Percentiles rank a stretch among this genome's conserved stretches.
These are phyloP conservation scores for Aspergillus steynii DNA, from an alignment of 495 filamentous ascomycete genomes.

Conservation along the genomic window DNA sequence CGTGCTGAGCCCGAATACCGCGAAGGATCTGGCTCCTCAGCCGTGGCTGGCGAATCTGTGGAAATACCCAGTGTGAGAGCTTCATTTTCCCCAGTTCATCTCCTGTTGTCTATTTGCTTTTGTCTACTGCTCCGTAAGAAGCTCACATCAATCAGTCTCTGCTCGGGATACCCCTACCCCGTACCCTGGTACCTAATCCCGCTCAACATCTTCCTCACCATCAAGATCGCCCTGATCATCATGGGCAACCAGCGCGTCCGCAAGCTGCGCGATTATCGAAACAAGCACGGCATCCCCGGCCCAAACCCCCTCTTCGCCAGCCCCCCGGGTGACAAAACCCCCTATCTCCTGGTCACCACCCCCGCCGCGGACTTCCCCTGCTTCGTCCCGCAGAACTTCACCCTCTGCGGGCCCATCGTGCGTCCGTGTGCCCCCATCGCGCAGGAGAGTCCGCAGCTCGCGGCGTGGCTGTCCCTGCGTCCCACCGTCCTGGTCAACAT, in stretches of 20 bases:
- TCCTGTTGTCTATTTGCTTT: not conserved
- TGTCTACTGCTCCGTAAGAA: not conserved
- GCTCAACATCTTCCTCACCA: constrained; percentile 31
- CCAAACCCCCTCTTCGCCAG: constrained; percentile 7
- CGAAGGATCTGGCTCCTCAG: constrained; percentile 34
- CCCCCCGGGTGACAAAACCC: constrained; percentile 2
- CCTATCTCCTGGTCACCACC: constrained; percentile 12
- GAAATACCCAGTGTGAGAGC: constrained; percentile 31
- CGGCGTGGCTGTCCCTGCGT: constrained; percentile 29
- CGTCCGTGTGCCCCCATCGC: constrained; percentile 15
- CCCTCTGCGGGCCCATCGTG: constrained; percentile 25
- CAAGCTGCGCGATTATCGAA: constrained; percentile 16
- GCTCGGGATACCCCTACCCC: constrained; percentile 37
- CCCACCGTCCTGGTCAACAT: constrained; percentile 44
- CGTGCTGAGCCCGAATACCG: constrained; percentile 39
- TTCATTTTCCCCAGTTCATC: not conserved
- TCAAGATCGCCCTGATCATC: constrained; percentile 1
- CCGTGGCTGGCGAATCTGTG: constrained; percentile 31
- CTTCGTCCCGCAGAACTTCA: constrained; percentile 13
- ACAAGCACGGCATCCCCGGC: constrained; percentile 13
- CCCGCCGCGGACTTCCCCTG: constrained; percentile 20
- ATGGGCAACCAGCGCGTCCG: not conserved
- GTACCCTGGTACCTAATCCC: constrained; percentile 29
- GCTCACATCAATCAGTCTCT: constrained; percentile 17
- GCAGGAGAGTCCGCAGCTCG: constrained; percentile 30